Evolutionary conservation across 495 filamentous ascomycete genomes (phyloP), one percentile per base, ranked within the genome.

Genomic region (Podospora appendiculata): DNA sequence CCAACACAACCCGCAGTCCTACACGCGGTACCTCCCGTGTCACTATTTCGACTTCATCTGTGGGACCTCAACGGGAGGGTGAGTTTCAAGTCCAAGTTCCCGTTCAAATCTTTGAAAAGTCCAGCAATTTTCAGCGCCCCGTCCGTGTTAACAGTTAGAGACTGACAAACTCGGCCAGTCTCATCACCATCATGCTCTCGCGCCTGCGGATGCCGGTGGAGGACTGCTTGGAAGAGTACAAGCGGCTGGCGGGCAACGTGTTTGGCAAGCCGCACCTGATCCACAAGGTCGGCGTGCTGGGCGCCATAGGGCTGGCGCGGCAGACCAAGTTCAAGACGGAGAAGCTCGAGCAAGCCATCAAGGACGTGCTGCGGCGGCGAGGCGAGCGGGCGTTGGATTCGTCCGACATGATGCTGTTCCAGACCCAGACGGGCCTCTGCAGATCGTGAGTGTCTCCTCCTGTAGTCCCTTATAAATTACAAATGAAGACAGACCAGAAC

Each of bases 41-140:
- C 46, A 48, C 17, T 48, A 48, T 40, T 48, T 48, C 13, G 46
- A 48, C 16, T 48, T 32, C 8, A 48, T 48, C 13, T 16, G 33
- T 12, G 46, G 46, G 11, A 48, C 46, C 11, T 48, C 46, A 6
- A 48, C 46, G 18, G 46, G 46, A 17, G 46, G 16, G 46, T 48
- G 39, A 48, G 46, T 18, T 25, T 25, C 25, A 25, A 25, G 2
- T 25, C 25, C 25, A 25, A 25, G 25, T 25, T 25, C 5, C 25
- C 25, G 25, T 25, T 25, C 25, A 25, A 25, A 5, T 25, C n/a
- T n/a, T n/a, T n/a, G n/a, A n/a, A n/a, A 25, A 25, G 25, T 25
- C 5, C 2, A 25, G 5, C 25, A 25, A 25, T n/a, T n/a, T n/a
- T n/a, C n/a, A n/a, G n/a, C n/a, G n/a, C n/a, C n/a, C n/a, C n/a